phyloP scores from a whole-genome alignment of 2,329 filamentous ascomycete genomes.

The Fusarium duplospermum region DNA sequence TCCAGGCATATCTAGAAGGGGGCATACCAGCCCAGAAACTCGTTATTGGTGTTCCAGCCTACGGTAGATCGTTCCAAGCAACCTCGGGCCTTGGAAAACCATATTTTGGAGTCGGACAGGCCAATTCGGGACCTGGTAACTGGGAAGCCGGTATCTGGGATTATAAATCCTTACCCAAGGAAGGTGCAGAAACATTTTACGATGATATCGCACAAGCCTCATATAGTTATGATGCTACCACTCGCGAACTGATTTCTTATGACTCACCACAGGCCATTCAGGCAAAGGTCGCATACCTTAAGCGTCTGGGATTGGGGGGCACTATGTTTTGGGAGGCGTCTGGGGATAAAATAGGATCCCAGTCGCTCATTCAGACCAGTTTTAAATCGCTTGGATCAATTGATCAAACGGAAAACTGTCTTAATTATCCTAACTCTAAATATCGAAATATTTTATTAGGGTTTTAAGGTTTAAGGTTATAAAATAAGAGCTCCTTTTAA shows the following conservation, averaged over 20 bases:
- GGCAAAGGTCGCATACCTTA: neutral
- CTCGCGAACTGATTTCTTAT: neutral
- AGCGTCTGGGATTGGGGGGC: neutral
- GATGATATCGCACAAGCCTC: neutral
- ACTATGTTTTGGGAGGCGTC: slow-evolving; percentile 1
- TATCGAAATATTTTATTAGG: neutral
- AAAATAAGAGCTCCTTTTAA: too few relatives aligned
- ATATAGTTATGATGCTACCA: neutral
- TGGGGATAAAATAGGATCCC: neutral
- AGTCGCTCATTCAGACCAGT: neutral
- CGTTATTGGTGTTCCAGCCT: neutral
- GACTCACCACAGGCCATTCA: neutral
- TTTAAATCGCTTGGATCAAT: neutral
- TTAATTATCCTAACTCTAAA: neutral
- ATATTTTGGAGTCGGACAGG: neutral
- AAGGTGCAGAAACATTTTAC: neutral
- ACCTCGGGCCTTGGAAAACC: neutral
- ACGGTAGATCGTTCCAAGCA: neutral
- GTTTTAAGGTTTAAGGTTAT: too few relatives aligned
- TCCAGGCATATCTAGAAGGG: neutral
- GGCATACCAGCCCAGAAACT: neutral
- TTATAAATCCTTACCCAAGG: neutral
- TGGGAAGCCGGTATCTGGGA: neutral
- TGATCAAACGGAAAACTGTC: neutral
- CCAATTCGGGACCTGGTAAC: neutral